These are phyloP conservation scores for Tylopilus rubrobrunneus DNA, from an alignment of 768 basidiomycete genomes.

Conservation along the genomic window DNA sequence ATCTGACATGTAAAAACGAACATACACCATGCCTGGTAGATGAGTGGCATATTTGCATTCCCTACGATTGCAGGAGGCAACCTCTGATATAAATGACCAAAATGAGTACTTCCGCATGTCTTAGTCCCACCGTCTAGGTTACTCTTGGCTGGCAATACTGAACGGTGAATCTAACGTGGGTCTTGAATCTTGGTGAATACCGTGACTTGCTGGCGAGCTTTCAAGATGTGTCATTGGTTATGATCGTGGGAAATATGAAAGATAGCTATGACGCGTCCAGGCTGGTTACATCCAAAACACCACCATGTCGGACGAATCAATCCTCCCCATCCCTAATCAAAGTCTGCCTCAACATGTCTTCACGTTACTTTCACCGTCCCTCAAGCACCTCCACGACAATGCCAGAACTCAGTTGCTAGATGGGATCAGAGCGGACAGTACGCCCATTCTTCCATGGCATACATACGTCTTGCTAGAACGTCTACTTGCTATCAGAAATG, in stretches of 20 bases:
- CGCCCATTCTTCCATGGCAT: constrained; percentile 27
- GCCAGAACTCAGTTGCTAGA: constrained; percentile 64
- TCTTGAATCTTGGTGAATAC: too few species aligned
- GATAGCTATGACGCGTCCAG: constrained; percentile 17
- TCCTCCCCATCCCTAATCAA: constrained; percentile 86
- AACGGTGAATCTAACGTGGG: too few species aligned
- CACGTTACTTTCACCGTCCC: constrained; percentile 57
- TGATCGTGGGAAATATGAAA: constrained; percentile 11
- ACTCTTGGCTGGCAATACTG: too few species aligned
- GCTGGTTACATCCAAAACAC: background rate
- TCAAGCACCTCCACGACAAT: constrained; percentile 61
- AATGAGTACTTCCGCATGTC: too few species aligned
- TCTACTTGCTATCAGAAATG: constrained; percentile 59
- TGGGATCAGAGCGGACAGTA: constrained; percentile 78
- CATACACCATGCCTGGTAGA: too few species aligned
- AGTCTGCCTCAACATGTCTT: constrained; percentile 77
- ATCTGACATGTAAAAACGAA: too few species aligned
- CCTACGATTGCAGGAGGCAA: too few species aligned
- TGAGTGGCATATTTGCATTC: too few species aligned
- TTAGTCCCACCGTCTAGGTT: too few species aligned
- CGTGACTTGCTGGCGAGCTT: too few species aligned
- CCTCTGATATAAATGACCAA: too few species aligned
- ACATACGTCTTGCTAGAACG: constrained; percentile 1
- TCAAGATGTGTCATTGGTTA: background rate
- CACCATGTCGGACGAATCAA: constrained; percentile 77